phyloP scores from a whole-genome alignment of 495 filamentous ascomycete species.

The Schizothecium vesticola region DNA sequence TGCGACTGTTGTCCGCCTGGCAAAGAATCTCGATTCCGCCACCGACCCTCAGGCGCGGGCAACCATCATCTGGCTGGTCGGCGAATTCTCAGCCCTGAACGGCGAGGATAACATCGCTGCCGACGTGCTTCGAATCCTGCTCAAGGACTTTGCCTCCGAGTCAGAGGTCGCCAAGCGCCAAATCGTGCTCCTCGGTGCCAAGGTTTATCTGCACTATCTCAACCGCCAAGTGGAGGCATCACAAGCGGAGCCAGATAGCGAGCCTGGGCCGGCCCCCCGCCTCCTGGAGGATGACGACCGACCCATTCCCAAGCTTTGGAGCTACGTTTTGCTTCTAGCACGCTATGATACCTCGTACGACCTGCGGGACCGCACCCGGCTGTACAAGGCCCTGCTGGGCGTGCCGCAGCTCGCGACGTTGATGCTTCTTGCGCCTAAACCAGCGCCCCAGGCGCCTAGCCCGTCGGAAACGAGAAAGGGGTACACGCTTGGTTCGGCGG shows the following conservation, averaged over 20 bases:
- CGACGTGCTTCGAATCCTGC: constrained; percentile 85
- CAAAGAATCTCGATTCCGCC: constrained; percentile 81
- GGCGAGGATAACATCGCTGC: constrained; percentile 81
- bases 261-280: constrained; percentile 19
- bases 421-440: constrained; percentile 88
- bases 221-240: constrained; percentile 50
- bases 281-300: constrained; percentile 50
- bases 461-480: constrained; percentile 75
- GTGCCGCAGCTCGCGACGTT: constrained; percentile 82
- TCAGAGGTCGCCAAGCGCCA: constrained; percentile 81
- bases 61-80: constrained; percentile 94
- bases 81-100: constrained; percentile 79
- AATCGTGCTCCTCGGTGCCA: constrained; percentile 86
- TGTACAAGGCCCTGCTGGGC: constrained; percentile 79
- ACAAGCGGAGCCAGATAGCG: constrained; percentile 22
- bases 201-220: constrained; percentile 86
- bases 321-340: constrained; percentile 75
- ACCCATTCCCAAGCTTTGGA: constrained; percentile 71
- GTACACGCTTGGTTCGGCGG: constrained; percentile 73
- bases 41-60: constrained; percentile 81
- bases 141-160: constrained; percentile 78
- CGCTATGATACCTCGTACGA: constrained; percentile 95
- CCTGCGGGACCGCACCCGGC: constrained; percentile 79
- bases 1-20: constrained; percentile 79
- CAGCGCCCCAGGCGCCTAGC: constrained; percentile 78